Percentiles rank a stretch among this genome's conserved stretches.
Evolutionary conservation across 163 green algal species (phyloP).

Genomic region (Chlorella variabilis): DNA sequence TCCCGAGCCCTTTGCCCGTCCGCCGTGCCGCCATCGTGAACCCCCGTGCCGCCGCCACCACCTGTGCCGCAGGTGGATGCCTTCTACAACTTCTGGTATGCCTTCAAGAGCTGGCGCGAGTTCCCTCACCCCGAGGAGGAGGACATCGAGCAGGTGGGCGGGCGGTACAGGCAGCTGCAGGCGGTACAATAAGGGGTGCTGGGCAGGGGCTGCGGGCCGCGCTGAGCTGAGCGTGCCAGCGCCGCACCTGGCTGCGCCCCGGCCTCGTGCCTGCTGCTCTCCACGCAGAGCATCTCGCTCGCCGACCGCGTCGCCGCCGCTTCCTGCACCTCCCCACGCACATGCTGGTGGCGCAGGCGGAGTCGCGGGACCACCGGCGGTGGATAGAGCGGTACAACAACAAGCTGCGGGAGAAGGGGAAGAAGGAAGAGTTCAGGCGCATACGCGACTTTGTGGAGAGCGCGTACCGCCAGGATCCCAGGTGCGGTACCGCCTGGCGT

Average conservation of each 20-base stretch:
- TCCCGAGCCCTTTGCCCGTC: neutral
- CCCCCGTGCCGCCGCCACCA: neutral
- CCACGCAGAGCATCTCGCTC: too few relatives aligned
- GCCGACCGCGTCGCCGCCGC: too few relatives aligned
- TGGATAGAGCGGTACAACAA: conserved; percentile 94
- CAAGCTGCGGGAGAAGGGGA: conserved; percentile 91
- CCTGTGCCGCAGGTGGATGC: conserved; percentile 69
- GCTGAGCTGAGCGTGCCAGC: too few relatives aligned
- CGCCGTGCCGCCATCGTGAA: neutral
- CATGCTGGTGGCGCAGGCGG: conserved; percentile 38
- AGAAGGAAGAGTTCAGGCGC: conserved; percentile 89
- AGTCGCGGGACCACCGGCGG: conserved; percentile 75
- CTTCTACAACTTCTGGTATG: conserved; percentile 99
- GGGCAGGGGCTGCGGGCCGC: too few relatives aligned
- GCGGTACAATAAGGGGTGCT: too few relatives aligned
- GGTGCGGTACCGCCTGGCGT: conserved; percentile 44
- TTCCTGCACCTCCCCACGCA: neutral
- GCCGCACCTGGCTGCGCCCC: too few relatives aligned
- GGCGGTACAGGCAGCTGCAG: too few relatives aligned
- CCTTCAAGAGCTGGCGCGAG: conserved; percentile 96
- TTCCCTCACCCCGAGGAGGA: conserved; percentile 98
- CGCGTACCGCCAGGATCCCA: conserved; percentile 86
- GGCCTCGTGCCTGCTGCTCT: too few relatives aligned
- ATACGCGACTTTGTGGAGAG: conserved; percentile 91
- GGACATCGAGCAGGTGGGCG: conserved; percentile 79